Evolutionary conservation across 139 green algal genomes (phyloP).

Genomic region (Spirogloea muscicola): DNA sequence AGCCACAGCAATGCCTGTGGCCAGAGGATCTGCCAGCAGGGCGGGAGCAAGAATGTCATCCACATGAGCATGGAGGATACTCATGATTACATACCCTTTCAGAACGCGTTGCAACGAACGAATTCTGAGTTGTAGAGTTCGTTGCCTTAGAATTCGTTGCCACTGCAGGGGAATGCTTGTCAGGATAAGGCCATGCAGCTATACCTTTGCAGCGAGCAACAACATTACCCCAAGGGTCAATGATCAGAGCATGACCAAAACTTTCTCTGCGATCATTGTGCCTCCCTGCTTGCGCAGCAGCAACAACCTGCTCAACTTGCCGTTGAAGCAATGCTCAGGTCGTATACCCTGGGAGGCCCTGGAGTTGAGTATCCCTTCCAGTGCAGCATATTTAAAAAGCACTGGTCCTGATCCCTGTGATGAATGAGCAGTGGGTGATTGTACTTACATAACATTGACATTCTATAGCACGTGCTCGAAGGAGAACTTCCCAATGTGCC

Average conservation of each 20-base stretch:
- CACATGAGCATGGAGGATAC: not conserved
- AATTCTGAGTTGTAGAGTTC: no score
- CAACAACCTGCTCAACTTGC: conserved; percentile 59
- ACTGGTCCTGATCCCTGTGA: no score
- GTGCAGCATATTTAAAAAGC: no score
- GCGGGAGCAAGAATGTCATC: not conserved
- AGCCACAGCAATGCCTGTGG: conserved; percentile 10
- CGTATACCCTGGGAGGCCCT: not conserved
- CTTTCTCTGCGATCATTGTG: conserved; percentile 82
- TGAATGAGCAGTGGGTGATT: no score
- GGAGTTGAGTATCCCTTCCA: no score
- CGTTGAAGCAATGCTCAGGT: not conserved
- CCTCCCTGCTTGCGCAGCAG: conserved; percentile 81
- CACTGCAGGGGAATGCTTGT: not conserved
- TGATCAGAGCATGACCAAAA: conserved; percentile 83
- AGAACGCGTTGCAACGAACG: no score
- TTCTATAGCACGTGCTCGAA: conserved; percentile 90
- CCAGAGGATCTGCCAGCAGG: not conserved
- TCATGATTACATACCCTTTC: not conserved
- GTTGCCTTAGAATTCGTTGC: not conserved
- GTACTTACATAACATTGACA: conserved; percentile 78
- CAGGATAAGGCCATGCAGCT: not conserved
- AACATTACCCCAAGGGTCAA: conserved; percentile 89
- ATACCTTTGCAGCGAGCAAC: conserved; percentile 61
- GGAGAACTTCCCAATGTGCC: conserved; percentile 90